Percentiles rank a stretch among this genome's conserved stretches.
Conservation (phyloP, 208 protist genomes). For the Ichthyophonus hoferi region DNA sequence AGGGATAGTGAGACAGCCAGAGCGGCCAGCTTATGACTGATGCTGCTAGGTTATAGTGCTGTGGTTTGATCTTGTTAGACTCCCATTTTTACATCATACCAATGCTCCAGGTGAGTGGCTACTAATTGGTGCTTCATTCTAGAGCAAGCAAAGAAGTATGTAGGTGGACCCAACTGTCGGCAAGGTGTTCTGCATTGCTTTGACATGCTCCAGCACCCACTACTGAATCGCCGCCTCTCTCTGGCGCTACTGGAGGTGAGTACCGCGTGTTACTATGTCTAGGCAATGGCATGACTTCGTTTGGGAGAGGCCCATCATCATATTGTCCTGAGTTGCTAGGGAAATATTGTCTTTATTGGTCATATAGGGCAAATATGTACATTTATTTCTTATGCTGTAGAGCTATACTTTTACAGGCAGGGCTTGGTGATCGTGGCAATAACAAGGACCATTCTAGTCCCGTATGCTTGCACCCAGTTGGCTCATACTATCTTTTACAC, state of each 20-base stretch:
- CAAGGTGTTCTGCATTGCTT: background rate
- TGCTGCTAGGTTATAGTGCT: too few relatives aligned
- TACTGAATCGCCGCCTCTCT: background rate
- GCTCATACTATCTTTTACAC: background rate
- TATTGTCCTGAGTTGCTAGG: too few relatives aligned
- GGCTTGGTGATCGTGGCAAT: background rate
- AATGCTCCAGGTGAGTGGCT: too few relatives aligned
- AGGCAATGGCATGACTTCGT: background rate
- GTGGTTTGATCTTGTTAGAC: too few relatives aligned
- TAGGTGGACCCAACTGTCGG: background rate
- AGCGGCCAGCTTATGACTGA: too few relatives aligned
- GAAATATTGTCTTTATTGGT: too few relatives aligned
- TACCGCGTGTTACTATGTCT: background rate
- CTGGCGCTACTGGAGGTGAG: background rate
- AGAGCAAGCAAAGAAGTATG: background rate
- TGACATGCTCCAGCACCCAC: background rate
- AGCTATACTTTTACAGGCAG: background rate
- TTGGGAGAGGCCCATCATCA: too few relatives aligned
- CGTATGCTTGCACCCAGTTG: background rate
- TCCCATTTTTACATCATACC: too few relatives aligned
- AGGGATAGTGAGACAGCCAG: too few relatives aligned
- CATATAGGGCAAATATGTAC: background rate
- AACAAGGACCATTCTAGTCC: background rate
- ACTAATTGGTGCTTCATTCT: too few relatives aligned
- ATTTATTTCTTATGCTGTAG: background rate